phyloP scores from a whole-genome alignment of 306 rosid genomes.

The Vigna reflexopilosa region DNA sequence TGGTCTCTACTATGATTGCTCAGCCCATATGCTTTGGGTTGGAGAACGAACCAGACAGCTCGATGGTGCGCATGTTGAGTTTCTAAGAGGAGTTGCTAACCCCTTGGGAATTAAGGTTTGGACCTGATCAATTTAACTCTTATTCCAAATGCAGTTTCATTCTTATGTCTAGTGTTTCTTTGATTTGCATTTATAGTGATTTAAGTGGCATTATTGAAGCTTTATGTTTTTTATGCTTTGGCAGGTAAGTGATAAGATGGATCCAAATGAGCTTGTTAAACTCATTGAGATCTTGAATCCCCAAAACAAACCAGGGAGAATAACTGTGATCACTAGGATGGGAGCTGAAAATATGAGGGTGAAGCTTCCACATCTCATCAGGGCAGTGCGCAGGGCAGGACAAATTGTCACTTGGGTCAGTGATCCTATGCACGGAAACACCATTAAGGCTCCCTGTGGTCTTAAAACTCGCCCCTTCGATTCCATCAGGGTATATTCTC shows the following conservation, averaged over 20 bases:
- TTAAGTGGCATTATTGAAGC: not conserved
- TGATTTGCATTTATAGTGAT: not conserved
- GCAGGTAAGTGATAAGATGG: slow-evolving; percentile 97
- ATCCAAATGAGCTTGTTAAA: slow-evolving; percentile 88
- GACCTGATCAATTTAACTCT: slow-evolving; percentile 29
- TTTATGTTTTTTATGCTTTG: slow-evolving; percentile 34
- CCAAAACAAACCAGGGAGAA: slow-evolving; percentile 94
- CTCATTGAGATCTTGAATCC: slow-evolving; percentile 94
- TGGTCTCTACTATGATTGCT: slow-evolving; percentile 92
- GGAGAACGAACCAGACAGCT: slow-evolving; percentile 97
- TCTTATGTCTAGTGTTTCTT: slow-evolving; percentile 3
- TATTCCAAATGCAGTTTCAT: slow-evolving; percentile 13
- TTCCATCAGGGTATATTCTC: slow-evolving; percentile 77
- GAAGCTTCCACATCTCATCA: slow-evolving; percentile 95
- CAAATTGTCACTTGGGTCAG: slow-evolving; percentile 99
- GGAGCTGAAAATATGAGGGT: slow-evolving; percentile 99
- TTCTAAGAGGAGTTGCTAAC: slow-evolving; percentile 93
- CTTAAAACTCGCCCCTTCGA: slow-evolving; percentile 99
- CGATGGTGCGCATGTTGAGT: slow-evolving; percentile 97
- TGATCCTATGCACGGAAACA: slow-evolving; percentile 99
- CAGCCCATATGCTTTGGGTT: slow-evolving; percentile 97
- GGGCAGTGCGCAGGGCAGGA: slow-evolving; percentile 91
- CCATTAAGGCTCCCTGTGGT: slow-evolving; percentile 99
- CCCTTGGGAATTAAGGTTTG: slow-evolving; percentile 96
- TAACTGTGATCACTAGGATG: slow-evolving; percentile 90